Base-by-base conservation (phyloP, 2,329 filamentous ascomycete species). In the Colletotrichum musae region DNA sequence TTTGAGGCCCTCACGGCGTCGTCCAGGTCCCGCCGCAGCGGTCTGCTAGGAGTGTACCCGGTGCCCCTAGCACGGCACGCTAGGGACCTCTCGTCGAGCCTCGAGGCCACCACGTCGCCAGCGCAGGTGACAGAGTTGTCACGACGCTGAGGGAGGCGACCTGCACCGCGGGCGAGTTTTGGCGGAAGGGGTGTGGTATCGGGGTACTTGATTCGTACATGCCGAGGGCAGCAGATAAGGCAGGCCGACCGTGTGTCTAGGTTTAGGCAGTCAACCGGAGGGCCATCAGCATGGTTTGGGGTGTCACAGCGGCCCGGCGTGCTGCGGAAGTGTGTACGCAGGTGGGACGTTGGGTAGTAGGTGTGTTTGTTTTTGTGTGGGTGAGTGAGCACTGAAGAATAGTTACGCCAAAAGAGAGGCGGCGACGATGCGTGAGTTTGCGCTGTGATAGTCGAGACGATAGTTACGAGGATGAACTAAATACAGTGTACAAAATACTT, bases 91-190 rank as follows among this genome's bases (percentile, higher is more conserved):
- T 18, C 7, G 36, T 26, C 26, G 50, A 15, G 63, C 45, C 26
- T 6, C 32, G 43, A 21, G 28, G 28, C 7, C 32, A 36, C 32
- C 32, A 36, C 32, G 32, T 36, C 32, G 32, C 32, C 32, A 36
- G 9, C 12, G 51, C 67, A 69, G 62, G 66, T 69, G 66, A 69
- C 56, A 21, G 54, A 45, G 48, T 66, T 69, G 62, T 66, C 66
- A 47, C 43, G 32, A n/a, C 18, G n/a, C 18, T 45, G 18, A 43
- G 47, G 56, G 58, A 56, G 28, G 66, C 32, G 56, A 69, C 66
- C 36, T 60, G 50, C 60, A 54, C 60, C 61, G 65, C 2, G 54
- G 47, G 61, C 61, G 15, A 68, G 48, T 9, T 48, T 59, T 64
- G 54, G 61, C n/a, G 41, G 60, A 68, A 43, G 51, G 6, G 61